Conservation (phyloP, 176 grass and related monocot genomes). For the maize (Zea mays) region DNA sequence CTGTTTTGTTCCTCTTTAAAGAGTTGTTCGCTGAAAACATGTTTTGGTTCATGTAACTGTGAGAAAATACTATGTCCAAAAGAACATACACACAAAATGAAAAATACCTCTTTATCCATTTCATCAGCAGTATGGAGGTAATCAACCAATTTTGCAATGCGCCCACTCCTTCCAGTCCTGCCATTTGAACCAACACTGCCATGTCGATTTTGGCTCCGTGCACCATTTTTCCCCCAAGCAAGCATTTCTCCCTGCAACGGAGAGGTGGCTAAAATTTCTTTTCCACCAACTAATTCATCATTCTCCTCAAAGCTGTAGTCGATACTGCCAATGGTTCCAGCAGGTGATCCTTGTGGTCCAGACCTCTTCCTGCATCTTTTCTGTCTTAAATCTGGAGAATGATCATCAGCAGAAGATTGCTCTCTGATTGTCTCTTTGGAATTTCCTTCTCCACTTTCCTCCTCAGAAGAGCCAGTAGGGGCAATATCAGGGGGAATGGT, state of each 20-base stretch:
- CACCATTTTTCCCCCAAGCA: slow-evolving; percentile 82
- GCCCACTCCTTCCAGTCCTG: slow-evolving; percentile 55
- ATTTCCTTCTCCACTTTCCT: slow-evolving; percentile 64
- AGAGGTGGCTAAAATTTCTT: slow-evolving; percentile 58
- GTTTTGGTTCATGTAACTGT: neutral
- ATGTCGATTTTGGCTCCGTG: slow-evolving; percentile 70
- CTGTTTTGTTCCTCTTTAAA: neutral
- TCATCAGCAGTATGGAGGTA: slow-evolving; percentile 58
- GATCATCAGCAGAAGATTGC: slow-evolving; percentile 60
- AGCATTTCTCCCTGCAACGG: slow-evolving; percentile 71
- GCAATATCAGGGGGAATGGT: slow-evolving; percentile 32
- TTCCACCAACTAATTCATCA: slow-evolving; percentile 42
- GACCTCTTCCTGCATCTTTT: slow-evolving; percentile 55
- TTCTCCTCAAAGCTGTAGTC: slow-evolving; percentile 57
- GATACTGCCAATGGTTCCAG: slow-evolving; percentile 42
- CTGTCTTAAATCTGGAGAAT: slow-evolving; percentile 56
- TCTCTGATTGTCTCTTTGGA: slow-evolving; percentile 54
- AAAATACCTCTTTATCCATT: slow-evolving; percentile 61
- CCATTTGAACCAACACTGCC: slow-evolving; percentile 55
- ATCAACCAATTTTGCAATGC: slow-evolving; percentile 64
- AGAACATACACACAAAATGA: neutral
- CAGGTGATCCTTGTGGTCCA: slow-evolving; percentile 50
- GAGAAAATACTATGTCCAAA: neutral
- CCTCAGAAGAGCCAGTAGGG: slow-evolving; percentile 52
- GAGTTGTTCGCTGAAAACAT: neutral